Evolutionary conservation across 768 basidiomycete species (phyloP).

Genomic region (Kwoniella newhampshirensis): DNA sequence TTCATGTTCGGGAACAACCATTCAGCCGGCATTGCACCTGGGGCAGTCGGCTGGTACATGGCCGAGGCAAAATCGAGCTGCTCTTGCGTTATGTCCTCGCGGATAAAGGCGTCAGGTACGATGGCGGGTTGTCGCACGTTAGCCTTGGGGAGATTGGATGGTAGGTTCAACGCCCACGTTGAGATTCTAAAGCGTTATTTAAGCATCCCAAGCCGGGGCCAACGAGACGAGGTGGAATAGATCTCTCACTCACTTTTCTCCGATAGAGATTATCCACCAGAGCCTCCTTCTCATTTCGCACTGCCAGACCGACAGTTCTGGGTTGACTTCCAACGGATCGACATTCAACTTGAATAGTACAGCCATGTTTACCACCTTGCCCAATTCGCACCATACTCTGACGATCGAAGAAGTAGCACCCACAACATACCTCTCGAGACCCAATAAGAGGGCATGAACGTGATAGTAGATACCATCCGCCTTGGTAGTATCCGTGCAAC

Average conservation of each 20-base stretch:
- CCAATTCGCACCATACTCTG: conserved; percentile 1
- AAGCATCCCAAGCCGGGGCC: neutral
- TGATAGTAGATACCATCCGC: conserved; percentile 13
- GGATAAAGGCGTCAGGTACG: conserved; percentile 8
- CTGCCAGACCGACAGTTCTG: conserved; percentile 2
- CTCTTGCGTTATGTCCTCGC: conserved; percentile 12
- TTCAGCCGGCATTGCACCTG: neutral
- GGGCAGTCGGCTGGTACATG: neutral
- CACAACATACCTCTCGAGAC: neutral
- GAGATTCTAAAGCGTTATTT: neutral
- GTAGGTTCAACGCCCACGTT: neutral
- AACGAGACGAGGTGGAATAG: neutral
- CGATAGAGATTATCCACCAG: conserved; percentile 1
- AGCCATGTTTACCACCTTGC: neutral
- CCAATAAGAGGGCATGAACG: conserved; percentile 4
- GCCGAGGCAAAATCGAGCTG: conserved; percentile 1
- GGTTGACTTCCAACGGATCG: conserved; percentile 4
- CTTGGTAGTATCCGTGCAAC: neutral
- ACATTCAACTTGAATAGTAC: conserved; percentile 2
- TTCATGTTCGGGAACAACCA: neutral
- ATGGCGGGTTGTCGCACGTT: conserved; percentile 3
- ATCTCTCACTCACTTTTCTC: conserved; percentile 17
- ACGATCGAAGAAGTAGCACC: conserved; percentile 1
- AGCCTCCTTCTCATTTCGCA: conserved; percentile 12
- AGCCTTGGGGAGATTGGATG: neutral